A percentile compares a stretch with the other conserved stretches of the same genome.
Conservation (phyloP, 257 asterid genomes). For the Plantago ovata region DNA sequence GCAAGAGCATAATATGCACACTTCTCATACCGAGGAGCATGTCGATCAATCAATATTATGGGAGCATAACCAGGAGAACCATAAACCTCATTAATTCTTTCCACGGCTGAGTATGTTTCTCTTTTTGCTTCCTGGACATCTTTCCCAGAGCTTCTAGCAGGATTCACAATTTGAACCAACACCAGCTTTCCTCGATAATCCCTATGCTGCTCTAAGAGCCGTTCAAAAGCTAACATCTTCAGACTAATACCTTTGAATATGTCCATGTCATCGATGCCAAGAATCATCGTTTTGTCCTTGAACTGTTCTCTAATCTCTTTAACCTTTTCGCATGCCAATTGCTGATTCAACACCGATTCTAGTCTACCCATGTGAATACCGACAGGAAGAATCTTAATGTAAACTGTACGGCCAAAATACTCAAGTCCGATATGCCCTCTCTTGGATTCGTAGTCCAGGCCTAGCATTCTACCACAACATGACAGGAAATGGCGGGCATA, state of each 20-base stretch:
- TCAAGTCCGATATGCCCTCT: conserved; percentile 95
- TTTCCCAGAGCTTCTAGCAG: conserved; percentile 85
- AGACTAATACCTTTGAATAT: conserved; percentile 88
- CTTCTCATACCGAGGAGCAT: conserved; percentile 73
- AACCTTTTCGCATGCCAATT: conserved; percentile 57
- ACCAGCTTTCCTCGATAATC: conserved; percentile 54
- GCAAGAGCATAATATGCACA: conserved; percentile 86
- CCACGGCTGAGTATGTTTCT: conserved; percentile 64
- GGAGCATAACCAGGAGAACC: conserved; percentile 65
- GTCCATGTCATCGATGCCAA: conserved; percentile 95
- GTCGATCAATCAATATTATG: conserved; percentile 73
- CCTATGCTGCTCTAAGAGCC: conserved; percentile 52
- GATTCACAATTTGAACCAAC: conserved; percentile 85
- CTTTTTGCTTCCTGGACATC: conserved; percentile 79
- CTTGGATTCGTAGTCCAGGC: conserved; percentile 83
- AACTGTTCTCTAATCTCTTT: conserved; percentile 63
- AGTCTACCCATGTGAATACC: conserved; percentile 92
- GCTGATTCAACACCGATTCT: conserved; percentile 62
- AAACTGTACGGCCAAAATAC: conserved; percentile 85
- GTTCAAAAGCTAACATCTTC: conserved; percentile 80
- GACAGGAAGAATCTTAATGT: conserved; percentile 80
- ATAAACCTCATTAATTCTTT: conserved; percentile 55
- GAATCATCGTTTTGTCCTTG: conserved; percentile 63
- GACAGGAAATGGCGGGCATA: conserved; percentile 93
- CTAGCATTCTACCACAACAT: conserved; percentile 90